These are phyloP conservation scores for Tritrichomonas foetus DNA, from an alignment of 208 protist species.

Conservation along the genomic window DNA sequence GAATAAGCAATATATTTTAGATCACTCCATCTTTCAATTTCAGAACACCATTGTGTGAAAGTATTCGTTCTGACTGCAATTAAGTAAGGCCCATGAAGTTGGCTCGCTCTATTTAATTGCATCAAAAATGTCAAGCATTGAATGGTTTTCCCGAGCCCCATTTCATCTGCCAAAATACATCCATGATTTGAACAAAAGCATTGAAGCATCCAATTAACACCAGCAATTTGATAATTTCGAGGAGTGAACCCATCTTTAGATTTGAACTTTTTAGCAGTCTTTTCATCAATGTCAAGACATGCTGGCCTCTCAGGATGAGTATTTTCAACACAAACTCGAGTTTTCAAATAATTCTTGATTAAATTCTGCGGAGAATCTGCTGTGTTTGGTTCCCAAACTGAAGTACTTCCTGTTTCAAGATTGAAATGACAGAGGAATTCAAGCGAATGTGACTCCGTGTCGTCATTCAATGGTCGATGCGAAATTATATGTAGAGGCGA, in stretches of 20 bases:
- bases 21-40: background rate
- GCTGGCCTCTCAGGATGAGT: background rate
- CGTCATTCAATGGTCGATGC: background rate
- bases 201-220: background rate
- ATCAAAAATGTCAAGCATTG: slow-evolving; percentile 45
- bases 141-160: slow-evolving; percentile 60
- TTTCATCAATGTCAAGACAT: background rate
- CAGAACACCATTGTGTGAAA: background rate
- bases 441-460: background rate
- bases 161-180: slow-evolving; percentile 57
- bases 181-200: slow-evolving; percentile 32
- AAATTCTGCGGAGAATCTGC: background rate
- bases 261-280: background rate
- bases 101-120: background rate
- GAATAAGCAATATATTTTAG: slow-evolving; percentile 44
- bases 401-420: background rate
- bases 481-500: background rate
- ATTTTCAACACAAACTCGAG: background rate
- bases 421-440: background rate
- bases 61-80: background rate
- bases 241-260: background rate
- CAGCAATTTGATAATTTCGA: background rate
- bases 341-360: background rate
- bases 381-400: background rate
- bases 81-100: slow-evolving; percentile 17